phyloP scores from a whole-genome alignment of 1,284 basidiomycete species.

The Ceratobasidium sp. region DNA sequence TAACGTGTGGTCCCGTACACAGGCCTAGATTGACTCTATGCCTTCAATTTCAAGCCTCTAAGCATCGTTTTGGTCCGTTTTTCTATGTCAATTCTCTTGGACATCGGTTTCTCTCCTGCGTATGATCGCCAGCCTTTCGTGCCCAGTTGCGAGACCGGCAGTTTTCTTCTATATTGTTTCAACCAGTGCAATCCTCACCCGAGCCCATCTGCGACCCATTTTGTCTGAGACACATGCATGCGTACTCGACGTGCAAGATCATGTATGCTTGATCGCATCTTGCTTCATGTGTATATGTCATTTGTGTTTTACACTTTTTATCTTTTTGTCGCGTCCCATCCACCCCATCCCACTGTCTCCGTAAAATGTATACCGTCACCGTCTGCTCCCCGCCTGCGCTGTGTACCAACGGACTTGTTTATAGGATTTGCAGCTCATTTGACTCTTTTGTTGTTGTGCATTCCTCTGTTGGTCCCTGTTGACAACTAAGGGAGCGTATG shows the following conservation, averaged over 20 bases:
- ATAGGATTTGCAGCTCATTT: conserved; percentile 14
- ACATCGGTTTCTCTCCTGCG: conserved; percentile 26
- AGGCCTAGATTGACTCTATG: conserved; percentile 35
- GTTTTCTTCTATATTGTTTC: neutral
- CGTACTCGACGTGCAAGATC: conserved; percentile 37
- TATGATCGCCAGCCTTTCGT: conserved; percentile 21
- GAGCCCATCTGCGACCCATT: conserved; percentile 27
- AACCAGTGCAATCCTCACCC: conserved; percentile 22
- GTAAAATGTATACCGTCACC: conserved; percentile 39
- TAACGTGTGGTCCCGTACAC: conserved; percentile 28
- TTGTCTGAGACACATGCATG: conserved; percentile 40
- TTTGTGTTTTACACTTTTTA: neutral
- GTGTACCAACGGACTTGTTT: conserved; percentile 38
- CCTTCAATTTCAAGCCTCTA: conserved; percentile 7
- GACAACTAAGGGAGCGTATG: conserved; percentile 4
- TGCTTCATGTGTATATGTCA: conserved; percentile 35
- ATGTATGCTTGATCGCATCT: conserved; percentile 37
- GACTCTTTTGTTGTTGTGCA: conserved; percentile 9
- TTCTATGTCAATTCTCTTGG: conserved; percentile 34
- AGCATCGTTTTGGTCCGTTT: conserved; percentile 35
- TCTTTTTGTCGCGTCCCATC: neutral
- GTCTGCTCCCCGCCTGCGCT: conserved; percentile 18
- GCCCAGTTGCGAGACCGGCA: neutral
- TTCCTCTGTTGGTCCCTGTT: conserved; percentile 14
- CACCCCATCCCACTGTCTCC: conserved; percentile 38